These are phyloP conservation scores for Starmerella apis DNA, from an alignment of 805 yeast genomes.

Conservation along the genomic window DNA sequence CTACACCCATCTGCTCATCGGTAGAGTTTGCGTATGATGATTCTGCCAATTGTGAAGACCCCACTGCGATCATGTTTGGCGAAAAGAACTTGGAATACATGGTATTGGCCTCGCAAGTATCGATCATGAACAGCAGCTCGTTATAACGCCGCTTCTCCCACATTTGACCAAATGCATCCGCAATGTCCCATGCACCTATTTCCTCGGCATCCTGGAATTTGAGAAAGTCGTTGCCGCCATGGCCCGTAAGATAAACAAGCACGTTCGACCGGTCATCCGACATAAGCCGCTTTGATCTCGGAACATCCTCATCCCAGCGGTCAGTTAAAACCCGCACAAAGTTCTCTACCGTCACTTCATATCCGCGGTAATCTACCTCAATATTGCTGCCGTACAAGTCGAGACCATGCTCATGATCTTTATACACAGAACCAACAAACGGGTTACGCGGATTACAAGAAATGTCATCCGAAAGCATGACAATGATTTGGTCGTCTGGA, in stretches of 20 bases:
- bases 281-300: conserved; percentile 76
- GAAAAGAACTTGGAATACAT: conserved; percentile 89
- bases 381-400: conserved; percentile 90
- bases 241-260: conserved; percentile 93
- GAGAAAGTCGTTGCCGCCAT: conserved; percentile 94
- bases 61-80: conserved; percentile 86
- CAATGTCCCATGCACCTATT: conserved; percentile 86
- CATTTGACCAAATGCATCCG: conserved; percentile 97
- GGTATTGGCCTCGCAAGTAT: conserved; percentile 97
- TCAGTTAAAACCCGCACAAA: conserved; percentile 87
- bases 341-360: conserved; percentile 95
- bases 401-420: conserved; percentile 80
- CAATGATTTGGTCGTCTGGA: conserved; percentile 92
- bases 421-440: conserved; percentile 91
- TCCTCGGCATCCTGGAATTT: conserved; percentile 98
- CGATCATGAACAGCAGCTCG: conserved; percentile 94
- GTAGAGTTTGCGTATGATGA: conserved; percentile 93
- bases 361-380: conserved; percentile 94
- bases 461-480: conserved; percentile 93
- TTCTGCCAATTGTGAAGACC: conserved; percentile 79
- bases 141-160: conserved; percentile 89
- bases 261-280: conserved; percentile 93
- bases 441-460: conserved; percentile 95
- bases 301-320: conserved; percentile 91
- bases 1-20: conserved; percentile 91